These are phyloP conservation scores for Echria macrotheca DNA, from an alignment of 495 filamentous ascomycete genomes.

Conservation along the genomic window DNA sequence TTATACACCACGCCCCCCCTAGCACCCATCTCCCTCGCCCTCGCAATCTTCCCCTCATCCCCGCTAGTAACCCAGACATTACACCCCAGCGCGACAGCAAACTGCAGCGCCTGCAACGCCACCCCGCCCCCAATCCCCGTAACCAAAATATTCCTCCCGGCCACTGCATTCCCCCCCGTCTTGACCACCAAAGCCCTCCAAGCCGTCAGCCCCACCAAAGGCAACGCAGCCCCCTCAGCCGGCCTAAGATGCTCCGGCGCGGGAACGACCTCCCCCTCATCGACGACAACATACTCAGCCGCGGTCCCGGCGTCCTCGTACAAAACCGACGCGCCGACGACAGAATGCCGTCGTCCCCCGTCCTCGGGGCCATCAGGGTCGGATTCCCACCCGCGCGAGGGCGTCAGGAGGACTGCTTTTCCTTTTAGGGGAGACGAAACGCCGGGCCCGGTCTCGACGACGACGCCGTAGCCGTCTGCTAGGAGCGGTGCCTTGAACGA, in stretches of 20 bases:
- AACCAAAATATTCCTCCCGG: conserved; percentile 61
- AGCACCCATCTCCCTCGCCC: conserved; percentile 58
- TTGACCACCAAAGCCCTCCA: conserved; percentile 81
- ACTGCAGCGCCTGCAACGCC: conserved; percentile 62
- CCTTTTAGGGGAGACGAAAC: conserved; percentile 38
- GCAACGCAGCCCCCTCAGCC: conserved; percentile 73
- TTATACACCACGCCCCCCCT: conserved; percentile 65
- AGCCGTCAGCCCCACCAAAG: conserved; percentile 77
- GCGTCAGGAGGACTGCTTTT: conserved; percentile 70
- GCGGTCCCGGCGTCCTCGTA: conserved; percentile 58
- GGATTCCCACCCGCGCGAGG: conserved; percentile 67
- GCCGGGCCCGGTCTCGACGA: conserved; percentile 56
- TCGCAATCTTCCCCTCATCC: conserved; percentile 57
- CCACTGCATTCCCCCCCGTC: conserved; percentile 44
- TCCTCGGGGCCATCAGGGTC: conserved; percentile 69
- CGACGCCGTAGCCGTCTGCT: conserved; percentile 70
- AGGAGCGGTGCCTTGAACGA: conserved; percentile 71
- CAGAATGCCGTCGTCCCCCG: conserved; percentile 45
- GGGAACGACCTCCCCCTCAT: conserved; percentile 65
- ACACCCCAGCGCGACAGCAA: conserved; percentile 60
- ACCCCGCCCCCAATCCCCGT: conserved; percentile 82
- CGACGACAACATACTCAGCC: conserved; percentile 64
- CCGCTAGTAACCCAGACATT: conserved; percentile 67
- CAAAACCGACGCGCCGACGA: conserved; percentile 64
- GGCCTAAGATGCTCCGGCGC: conserved; percentile 65